Conservation (phyloP, 176 grass and related monocot species). For the Musa acuminata region DNA sequence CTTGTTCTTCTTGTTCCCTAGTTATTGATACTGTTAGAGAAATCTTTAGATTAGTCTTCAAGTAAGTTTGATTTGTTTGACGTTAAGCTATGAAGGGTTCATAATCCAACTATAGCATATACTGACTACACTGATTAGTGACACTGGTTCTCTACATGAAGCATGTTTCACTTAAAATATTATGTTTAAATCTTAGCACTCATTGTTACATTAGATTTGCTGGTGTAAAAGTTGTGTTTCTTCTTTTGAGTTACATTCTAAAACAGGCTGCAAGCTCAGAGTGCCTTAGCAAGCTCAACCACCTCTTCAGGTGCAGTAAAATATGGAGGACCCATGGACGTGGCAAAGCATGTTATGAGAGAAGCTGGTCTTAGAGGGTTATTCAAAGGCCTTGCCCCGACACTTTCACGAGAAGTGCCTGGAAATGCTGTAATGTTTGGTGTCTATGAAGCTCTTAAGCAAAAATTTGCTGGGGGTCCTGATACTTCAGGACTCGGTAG, state of each 20-base stretch:
- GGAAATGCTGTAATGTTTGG: slow-evolving; percentile 74
- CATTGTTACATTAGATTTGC: background rate
- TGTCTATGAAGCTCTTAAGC: slow-evolving; percentile 51
- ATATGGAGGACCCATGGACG: slow-evolving; percentile 57
- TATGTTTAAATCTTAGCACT: background rate
- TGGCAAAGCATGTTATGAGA: slow-evolving; percentile 47
- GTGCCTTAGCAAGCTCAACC: slow-evolving; percentile 27
- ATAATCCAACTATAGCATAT: no score
- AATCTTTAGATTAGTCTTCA: no score
- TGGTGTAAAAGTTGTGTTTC: background rate
- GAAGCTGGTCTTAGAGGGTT: slow-evolving; percentile 47
- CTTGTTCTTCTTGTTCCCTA: no score
- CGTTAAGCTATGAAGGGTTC: no score
- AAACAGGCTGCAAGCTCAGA: slow-evolving; percentile 71
- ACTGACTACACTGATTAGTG: no score
- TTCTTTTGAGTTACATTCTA: background rate
- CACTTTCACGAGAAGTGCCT: slow-evolving; percentile 55
- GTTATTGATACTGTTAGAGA: no score
- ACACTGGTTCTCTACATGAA: no score
- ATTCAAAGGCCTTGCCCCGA: slow-evolving; percentile 54
- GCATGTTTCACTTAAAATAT: no score
- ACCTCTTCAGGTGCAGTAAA: slow-evolving; percentile 30
- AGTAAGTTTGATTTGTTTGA: no score
- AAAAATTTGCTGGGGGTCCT: slow-evolving; percentile 34
- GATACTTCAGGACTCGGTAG: slow-evolving; percentile 50